These are phyloP conservation scores for barrel medic (Medicago truncatula) DNA, from an alignment of 306 rosid genomes.

Conservation along the genomic window DNA sequence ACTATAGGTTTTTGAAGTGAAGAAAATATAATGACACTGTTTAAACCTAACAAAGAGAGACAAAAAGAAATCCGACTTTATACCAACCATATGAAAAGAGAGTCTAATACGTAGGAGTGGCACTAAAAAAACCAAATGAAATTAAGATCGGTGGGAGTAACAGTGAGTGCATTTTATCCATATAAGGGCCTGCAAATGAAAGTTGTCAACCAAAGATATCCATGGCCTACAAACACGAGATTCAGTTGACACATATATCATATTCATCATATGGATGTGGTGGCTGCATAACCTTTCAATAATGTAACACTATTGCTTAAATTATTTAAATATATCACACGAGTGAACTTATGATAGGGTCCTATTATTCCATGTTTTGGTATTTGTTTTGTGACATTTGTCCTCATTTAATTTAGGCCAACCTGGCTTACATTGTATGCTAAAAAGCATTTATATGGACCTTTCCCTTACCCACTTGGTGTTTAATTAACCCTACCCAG, in stretches of 20 bases:
- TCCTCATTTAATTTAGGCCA: constrained; percentile 33
- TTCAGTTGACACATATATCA: background rate
- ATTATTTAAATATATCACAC: constrained; percentile 44
- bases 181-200: background rate
- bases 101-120: no score
- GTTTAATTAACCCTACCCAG: constrained; percentile 13
- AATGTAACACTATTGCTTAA: constrained; percentile 30
- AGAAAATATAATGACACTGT: background rate
- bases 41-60: background rate
- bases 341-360: constrained; percentile 34
- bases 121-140: no score
- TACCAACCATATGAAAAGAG: background rate
- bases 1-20: background rate
- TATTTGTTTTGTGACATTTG: constrained; percentile 24
- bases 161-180: background rate
- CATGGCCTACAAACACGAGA: constrained; percentile 44
- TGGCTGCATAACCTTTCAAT: constrained; percentile 42
- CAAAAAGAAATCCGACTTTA: background rate
- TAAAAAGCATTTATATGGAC: constrained; percentile 3
- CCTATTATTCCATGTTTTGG: constrained; percentile 43
- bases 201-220: constrained; percentile 5
- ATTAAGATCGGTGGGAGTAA: background rate
- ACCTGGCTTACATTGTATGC: constrained; percentile 34
- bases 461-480: constrained; percentile 33
- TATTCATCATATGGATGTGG: constrained; percentile 12